Conservation (phyloP, 139 green algal genomes). For the Zygnema cylindricum region DNA sequence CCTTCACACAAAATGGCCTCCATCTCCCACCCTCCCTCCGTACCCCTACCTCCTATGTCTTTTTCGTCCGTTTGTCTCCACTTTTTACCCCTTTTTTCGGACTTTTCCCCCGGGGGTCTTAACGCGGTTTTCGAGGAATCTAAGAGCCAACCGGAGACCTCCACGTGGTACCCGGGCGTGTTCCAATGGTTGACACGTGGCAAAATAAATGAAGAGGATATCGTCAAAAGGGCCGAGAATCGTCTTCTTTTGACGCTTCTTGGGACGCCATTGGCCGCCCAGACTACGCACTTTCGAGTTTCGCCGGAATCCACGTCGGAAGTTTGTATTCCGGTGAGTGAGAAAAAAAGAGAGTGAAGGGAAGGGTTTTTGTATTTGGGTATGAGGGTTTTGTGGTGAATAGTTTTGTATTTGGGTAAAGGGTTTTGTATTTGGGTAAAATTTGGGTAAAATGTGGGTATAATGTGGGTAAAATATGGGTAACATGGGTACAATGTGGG, state of each 20-base stretch:
- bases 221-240: neutral
- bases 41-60: neutral
- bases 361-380: too few species aligned
- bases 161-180: neutral
- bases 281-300: neutral
- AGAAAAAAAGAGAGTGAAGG: too few species aligned
- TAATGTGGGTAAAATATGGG: too few species aligned
- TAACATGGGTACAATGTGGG: too few species aligned
- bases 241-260: neutral
- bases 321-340: neutral
- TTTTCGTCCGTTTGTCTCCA: neutral
- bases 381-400: too few species aligned
- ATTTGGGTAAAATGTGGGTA: too few species aligned
- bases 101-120: neutral
- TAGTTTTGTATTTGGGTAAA: too few species aligned
- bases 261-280: neutral
- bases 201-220: neutral
- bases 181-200: neutral
- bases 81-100: neutral
- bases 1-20: too few species aligned
- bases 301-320: neutral
- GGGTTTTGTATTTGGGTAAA: too few species aligned
- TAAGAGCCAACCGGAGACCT: too few species aligned
- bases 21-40: too few species aligned
- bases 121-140: neutral